Base-by-base conservation (phyloP, 2,329 filamentous ascomycete genomes). In the Dactylellina leptospora region DNA sequence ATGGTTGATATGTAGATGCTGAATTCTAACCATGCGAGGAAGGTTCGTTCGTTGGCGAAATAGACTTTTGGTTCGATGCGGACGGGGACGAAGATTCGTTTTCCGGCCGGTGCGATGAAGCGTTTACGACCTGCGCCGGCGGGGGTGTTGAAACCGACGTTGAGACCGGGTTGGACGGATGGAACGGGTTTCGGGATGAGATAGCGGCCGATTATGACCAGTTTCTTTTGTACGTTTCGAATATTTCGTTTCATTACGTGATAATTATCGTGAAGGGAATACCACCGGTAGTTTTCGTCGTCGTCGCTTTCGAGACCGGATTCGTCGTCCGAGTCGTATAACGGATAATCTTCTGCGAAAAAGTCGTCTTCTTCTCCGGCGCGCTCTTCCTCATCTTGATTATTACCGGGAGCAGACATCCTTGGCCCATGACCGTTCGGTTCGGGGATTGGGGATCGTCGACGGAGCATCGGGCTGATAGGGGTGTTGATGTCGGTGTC, bases 1-100 rank as follows among this genome's bases (percentile, higher is more conserved):
- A 96, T 93, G 25, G 90, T 90, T 76, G 91, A 92, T 59, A 99
- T 88, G 78, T 97, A 93, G 78, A 97, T 96, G 53, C 90, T 93
- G 81, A 96, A 97, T 80, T 99, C 93, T 77, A 99, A 90, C 92
- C 95, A 99, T 74, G 92, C 91, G 64, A 99, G 85, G 81, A 97
- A 99, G 0, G 95, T 99, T 75, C 95, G 87, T 81, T 99, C 95
- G 0, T 92, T 93, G 20, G 95, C 95, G 79, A 99, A 96, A 80
- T 92, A 96, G 54, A 99, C 95, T 82, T 99, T 99, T 30, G 95
- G 95, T 80, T 99, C 95, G 30, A 99, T 93, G 51, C 95, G 88
- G 61, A 97, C 89, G 11, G 93, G 93, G 22, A 99, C 95, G 77
- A 97, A 93, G 69, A 99, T 78, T 81, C 82, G 81, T 83, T 81